These are phyloP conservation scores for Hemileccinum impolitum DNA, from an alignment of 768 basidiomycete genomes.

Conservation along the genomic window DNA sequence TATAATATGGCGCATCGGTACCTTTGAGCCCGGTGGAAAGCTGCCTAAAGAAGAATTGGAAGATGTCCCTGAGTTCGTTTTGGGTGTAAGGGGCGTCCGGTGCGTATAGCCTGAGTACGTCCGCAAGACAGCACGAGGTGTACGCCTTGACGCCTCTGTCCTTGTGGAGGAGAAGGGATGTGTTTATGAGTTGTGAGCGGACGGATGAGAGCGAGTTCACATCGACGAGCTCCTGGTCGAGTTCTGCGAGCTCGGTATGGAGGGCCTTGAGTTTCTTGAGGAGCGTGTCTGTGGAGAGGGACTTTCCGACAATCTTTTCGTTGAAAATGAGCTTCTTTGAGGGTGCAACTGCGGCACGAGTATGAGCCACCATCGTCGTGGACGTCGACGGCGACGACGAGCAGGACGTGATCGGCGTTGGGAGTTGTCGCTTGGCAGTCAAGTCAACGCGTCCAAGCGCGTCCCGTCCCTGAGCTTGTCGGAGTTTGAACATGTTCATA, in stretches of 20 bases:
- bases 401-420: background rate
- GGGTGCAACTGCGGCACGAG: slow-evolving; percentile 53
- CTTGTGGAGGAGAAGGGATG: slow-evolving; percentile 85
- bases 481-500: slow-evolving; percentile 1
- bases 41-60: slow-evolving; percentile 93
- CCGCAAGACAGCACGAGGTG: slow-evolving; percentile 90
- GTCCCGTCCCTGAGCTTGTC: slow-evolving; percentile 5
- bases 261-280: slow-evolving; percentile 82
- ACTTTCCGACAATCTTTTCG: slow-evolving; percentile 78
- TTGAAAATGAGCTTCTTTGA: slow-evolving; percentile 69
- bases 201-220: slow-evolving; percentile 62
- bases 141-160: slow-evolving; percentile 96
- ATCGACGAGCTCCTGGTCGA: slow-evolving; percentile 89
- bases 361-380: slow-evolving; percentile 68
- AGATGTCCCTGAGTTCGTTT: slow-evolving; percentile 88
- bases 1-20: slow-evolving; percentile 79
- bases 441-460: no score
- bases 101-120: slow-evolving; percentile 89
- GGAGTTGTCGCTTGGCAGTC: background rate
- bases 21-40: slow-evolving; percentile 72
- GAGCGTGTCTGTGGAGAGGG: slow-evolving; percentile 73
- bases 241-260: slow-evolving; percentile 70
- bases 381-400: slow-evolving; percentile 11
- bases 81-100: slow-evolving; percentile 96
- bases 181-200: slow-evolving; percentile 76